Conservation (phyloP, 345 rosid species). For the Populus pruinosa region DNA sequence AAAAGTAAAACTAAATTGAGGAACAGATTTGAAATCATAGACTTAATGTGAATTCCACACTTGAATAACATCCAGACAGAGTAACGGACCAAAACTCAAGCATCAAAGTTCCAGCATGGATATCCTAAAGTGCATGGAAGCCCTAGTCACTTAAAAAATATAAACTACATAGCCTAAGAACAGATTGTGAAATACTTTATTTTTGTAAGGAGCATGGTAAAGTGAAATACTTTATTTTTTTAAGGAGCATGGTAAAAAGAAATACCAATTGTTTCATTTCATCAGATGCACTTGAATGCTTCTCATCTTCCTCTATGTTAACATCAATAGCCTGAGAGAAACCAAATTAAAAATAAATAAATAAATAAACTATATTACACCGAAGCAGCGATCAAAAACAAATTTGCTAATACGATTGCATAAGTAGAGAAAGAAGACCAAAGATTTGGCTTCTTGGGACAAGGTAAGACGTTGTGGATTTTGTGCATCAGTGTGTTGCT, state of each 20-base stretch:
- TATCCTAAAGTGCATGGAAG: neutral
- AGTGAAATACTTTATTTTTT: neutral
- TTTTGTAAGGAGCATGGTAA: neutral
- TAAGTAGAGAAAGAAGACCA: slow-evolving; percentile 32
- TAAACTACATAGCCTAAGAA: neutral
- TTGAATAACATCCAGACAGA: neutral
- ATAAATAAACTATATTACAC: neutral
- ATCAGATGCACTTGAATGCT: slow-evolving; percentile 6
- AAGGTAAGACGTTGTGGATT: slow-evolving; percentile 26
- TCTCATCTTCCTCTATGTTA: neutral
- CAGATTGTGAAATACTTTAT: neutral
- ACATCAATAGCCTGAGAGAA: slow-evolving; percentile 6
- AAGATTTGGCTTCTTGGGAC: slow-evolving; percentile 41
- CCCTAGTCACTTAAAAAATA: neutral
- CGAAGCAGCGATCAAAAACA: too few species aligned
- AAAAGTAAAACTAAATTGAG: neutral
- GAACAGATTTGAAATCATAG: neutral
- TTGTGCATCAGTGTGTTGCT: slow-evolving; percentile 12
- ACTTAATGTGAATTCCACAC: neutral
- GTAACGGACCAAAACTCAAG: neutral
- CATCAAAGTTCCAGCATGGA: neutral
- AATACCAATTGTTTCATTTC: slow-evolving; percentile 3
- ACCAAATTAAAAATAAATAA: neutral
- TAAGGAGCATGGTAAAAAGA: neutral
- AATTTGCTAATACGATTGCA: neutral